phyloP scores from a whole-genome alignment of 1,284 basidiomycete genomes.

The Phylloporus sp. region DNA sequence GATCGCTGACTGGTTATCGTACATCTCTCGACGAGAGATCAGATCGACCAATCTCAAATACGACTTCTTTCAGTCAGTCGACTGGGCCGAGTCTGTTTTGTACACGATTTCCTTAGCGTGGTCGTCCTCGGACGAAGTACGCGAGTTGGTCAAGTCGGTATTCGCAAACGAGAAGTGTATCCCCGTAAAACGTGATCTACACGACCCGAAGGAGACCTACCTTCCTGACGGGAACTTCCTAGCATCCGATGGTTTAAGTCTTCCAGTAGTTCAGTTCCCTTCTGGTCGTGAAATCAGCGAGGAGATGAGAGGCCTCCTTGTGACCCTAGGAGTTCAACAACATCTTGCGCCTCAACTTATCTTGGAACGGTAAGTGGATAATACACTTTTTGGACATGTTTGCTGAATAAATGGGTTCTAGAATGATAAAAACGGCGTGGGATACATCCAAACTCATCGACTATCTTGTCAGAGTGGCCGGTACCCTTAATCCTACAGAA shows the following conservation, averaged over 20 bases:
- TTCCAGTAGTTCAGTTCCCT: neutral
- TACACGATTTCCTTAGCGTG: conserved; percentile 74
- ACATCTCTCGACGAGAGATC: conserved; percentile 62
- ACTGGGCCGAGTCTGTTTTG: conserved; percentile 85
- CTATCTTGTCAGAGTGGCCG: neutral
- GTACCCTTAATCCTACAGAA: conserved; percentile 61
- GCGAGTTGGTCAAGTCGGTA: conserved; percentile 57
- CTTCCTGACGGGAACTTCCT: neutral
- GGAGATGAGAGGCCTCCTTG: neutral
- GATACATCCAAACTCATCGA: neutral
- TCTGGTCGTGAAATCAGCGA: neutral
- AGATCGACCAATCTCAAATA: conserved; percentile 53
- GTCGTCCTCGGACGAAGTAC: conserved; percentile 52
- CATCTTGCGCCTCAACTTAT: too few species aligned
- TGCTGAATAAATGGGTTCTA: too few species aligned
- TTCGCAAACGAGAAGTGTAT: conserved; percentile 75
- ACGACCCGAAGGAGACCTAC: conserved; percentile 23
- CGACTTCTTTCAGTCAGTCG: conserved; percentile 63
- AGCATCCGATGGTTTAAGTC: neutral
- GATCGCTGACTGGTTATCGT: conserved; percentile 75
- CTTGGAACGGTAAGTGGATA: too few species aligned
- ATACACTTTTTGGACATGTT: too few species aligned
- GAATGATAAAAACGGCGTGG: neutral
- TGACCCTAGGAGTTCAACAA: neutral
- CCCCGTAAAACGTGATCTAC: conserved; percentile 82